phyloP scores from a whole-genome alignment of 2,329 filamentous ascomycete genomes.

The Neurospora sp. region DNA sequence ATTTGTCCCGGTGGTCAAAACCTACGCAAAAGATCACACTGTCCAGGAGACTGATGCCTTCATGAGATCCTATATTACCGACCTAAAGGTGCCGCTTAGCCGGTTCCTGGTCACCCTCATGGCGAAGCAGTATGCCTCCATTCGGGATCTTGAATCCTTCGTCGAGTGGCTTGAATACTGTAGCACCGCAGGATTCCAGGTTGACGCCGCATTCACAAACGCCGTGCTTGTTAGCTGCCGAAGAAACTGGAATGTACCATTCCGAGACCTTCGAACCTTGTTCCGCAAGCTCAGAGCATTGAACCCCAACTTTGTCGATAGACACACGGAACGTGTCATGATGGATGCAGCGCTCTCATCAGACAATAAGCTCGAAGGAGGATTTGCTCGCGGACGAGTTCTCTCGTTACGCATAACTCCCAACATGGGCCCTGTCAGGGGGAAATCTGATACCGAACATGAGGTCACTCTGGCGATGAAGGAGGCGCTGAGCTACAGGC shows the following conservation, averaged over 20 bases:
- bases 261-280: slow-evolving; percentile 24
- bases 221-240: slow-evolving; percentile 29
- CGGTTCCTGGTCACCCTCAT: slow-evolving; percentile 30
- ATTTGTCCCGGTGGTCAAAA: slow-evolving; percentile 29
- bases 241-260: slow-evolving; percentile 28
- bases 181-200: slow-evolving; percentile 23
- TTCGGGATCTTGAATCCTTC: slow-evolving; percentile 28
- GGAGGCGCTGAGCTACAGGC: slow-evolving; percentile 23
- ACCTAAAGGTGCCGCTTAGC: slow-evolving; percentile 26
- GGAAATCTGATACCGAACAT: slow-evolving; percentile 20
- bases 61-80: slow-evolving; percentile 25
- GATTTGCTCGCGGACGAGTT: slow-evolving; percentile 14
- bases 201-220: slow-evolving; percentile 29
- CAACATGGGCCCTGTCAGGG: slow-evolving; percentile 16
- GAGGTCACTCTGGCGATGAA: slow-evolving; percentile 32
- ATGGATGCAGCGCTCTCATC: slow-evolving; percentile 25
- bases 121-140: slow-evolving; percentile 31
- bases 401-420: slow-evolving; percentile 15
- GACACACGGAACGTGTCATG: slow-evolving; percentile 30
- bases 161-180: slow-evolving; percentile 32
- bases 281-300: slow-evolving; percentile 24
- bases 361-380: slow-evolving; percentile 16
- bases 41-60: slow-evolving; percentile 31
- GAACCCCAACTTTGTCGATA: slow-evolving; percentile 24
- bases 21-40: slow-evolving; percentile 29